Conservation (phyloP, 371 early-diverging fungal genomes). For the Nosema muscidifuracis region DNA sequence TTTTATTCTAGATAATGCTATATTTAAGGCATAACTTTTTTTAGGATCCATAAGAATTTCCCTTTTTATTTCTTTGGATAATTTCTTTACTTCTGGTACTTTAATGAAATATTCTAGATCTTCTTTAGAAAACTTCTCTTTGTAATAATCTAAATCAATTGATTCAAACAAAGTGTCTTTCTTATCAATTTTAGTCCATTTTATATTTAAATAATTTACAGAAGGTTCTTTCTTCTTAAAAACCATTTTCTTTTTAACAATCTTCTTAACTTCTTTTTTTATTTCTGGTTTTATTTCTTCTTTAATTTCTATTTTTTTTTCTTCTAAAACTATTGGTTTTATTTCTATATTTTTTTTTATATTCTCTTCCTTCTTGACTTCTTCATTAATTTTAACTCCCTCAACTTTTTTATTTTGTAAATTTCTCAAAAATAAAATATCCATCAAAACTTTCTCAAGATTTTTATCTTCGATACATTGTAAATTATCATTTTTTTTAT, state of each 20-base stretch:
- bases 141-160: conserved; percentile 9
- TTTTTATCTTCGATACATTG: not conserved
- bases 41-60: conserved; percentile 30
- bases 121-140: conserved; percentile 15
- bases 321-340: no score
- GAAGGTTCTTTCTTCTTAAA: conserved; percentile 21
- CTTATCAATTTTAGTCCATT: conserved; percentile 46
- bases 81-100: conserved; percentile 15
- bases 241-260: conserved; percentile 6
- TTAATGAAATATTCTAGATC: conserved; percentile 41
- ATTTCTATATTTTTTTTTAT: no score
- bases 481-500: no score
- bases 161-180: conserved; percentile 22
- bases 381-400: no score
- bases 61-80: not conserved
- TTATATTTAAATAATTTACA: conserved; percentile 27
- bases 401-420: no score
- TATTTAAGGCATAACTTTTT: conserved; percentile 52
- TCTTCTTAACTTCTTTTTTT: not conserved
- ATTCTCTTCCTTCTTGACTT: no score
- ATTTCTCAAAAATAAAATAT: not conserved
- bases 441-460: not conserved
- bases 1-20: conserved; percentile 52
- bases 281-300: not conserved
- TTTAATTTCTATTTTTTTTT: no score